These are phyloP conservation scores for Forsythia viridissima DNA, from an alignment of 257 asterid genomes.

Conservation along the genomic window DNA sequence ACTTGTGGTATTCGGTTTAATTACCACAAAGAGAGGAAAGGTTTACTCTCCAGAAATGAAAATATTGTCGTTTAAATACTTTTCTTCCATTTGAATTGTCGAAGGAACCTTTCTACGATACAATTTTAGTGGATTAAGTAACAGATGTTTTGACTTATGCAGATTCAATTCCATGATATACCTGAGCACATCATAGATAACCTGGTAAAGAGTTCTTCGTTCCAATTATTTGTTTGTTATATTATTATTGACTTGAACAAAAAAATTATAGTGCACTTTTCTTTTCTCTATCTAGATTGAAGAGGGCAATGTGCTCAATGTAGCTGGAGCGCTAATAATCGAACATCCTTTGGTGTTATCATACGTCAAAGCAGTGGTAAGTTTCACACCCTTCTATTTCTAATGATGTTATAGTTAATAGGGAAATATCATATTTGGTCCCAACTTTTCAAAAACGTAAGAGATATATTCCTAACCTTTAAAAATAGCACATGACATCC, in stretches of 20 bases:
- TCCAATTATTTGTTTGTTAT: slow-evolving; percentile 2
- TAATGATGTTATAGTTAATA: not conserved
- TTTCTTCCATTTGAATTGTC: not conserved
- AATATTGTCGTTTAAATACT: not conserved
- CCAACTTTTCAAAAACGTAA: no score
- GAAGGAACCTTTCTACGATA: not conserved
- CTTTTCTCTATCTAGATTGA: slow-evolving; percentile 51
- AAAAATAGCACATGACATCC: no score
- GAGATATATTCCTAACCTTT: no score
- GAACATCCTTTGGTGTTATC: slow-evolving; percentile 89
- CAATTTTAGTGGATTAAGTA: not conserved
- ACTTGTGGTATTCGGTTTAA: not conserved
- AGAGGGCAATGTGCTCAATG: slow-evolving; percentile 79
- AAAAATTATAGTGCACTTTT: not conserved
- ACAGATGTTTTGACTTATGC: slow-evolving; percentile 30
- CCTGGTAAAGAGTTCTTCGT: slow-evolving; percentile 50
- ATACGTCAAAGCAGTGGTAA: slow-evolving; percentile 76
- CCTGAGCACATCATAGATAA: slow-evolving; percentile 71
- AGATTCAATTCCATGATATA: slow-evolving; percentile 86
- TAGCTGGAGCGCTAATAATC: slow-evolving; percentile 90
- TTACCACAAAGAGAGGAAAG: not conserved
- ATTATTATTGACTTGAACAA: slow-evolving; percentile 3
- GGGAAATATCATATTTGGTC: no score
- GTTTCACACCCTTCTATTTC: slow-evolving; percentile 23
- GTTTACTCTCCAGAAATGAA: not conserved